Conservation (phyloP, 2,329 filamentous ascomycete species). For the Pseudogymnoascus sp. region DNA sequence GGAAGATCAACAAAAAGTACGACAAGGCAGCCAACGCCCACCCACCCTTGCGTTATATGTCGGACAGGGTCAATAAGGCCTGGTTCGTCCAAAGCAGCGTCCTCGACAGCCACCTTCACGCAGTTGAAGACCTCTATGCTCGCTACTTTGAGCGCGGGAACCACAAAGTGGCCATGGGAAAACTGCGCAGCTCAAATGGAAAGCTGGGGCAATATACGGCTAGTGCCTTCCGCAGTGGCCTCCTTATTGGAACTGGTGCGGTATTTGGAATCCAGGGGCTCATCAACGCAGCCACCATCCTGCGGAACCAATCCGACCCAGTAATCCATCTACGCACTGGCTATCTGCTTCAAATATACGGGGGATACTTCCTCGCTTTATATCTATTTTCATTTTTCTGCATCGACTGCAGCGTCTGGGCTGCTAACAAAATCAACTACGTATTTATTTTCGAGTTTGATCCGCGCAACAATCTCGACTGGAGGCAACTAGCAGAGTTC, state of each 20-base stretch:
- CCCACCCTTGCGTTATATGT: slow-evolving; percentile 73
- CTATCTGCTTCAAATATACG: slow-evolving; percentile 83
- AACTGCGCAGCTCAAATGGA: slow-evolving; percentile 65
- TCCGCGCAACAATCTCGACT: slow-evolving; percentile 75
- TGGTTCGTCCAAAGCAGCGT: slow-evolving; percentile 89
- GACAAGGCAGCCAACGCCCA: slow-evolving; percentile 81
- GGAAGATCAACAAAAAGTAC: slow-evolving; percentile 98
- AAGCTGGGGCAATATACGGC: slow-evolving; percentile 47
- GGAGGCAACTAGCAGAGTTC: slow-evolving; percentile 79
- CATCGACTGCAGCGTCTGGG: slow-evolving; percentile 77
- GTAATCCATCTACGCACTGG: slow-evolving; percentile 44
- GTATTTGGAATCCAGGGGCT: slow-evolving; percentile 60
- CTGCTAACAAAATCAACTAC: slow-evolving; percentile 82
- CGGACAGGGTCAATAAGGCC: slow-evolving; percentile 80
- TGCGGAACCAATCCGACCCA: slow-evolving; percentile 43
- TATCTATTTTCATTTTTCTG: slow-evolving; percentile 78
- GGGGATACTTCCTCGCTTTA: slow-evolving; percentile 78
- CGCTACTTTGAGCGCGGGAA: slow-evolving; percentile 92
- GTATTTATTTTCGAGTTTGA: slow-evolving; percentile 96
- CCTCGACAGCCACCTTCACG: slow-evolving; percentile 69
- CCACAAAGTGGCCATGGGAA: slow-evolving; percentile 81
- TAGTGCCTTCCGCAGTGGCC: slow-evolving; percentile 51
- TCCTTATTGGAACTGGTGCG: slow-evolving; percentile 59
- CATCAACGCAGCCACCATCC: slow-evolving; percentile 45
- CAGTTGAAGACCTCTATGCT: slow-evolving; percentile 84